Percentiles rank a stretch among this genome's conserved stretches.
Conservation (phyloP, 2,329 filamentous ascomycete genomes). For the Hirsutella rhossiliensis region DNA sequence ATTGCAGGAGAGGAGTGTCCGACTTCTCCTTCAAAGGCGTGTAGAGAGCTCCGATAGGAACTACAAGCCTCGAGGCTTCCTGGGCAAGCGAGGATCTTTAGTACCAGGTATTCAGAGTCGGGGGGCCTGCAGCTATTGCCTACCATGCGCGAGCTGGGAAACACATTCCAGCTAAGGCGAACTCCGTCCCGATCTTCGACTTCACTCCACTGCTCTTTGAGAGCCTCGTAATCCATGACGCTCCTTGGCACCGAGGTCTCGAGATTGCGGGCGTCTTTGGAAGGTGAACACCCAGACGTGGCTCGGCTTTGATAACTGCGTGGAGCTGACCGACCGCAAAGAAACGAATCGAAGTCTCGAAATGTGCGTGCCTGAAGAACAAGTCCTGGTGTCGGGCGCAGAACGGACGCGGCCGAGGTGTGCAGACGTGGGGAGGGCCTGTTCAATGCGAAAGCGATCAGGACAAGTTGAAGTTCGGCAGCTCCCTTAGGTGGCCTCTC, state of each 20-base stretch:
- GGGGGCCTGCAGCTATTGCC: slow-evolving; percentile 14
- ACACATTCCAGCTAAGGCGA: slow-evolving; percentile 96
- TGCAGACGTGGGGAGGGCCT: neutral
- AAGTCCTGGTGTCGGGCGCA: too few relatives aligned
- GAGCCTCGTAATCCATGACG: slow-evolving; percentile 80
- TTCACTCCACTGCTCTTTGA: slow-evolving; percentile 95
- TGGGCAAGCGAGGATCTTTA: slow-evolving; percentile 19
- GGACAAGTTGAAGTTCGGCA: neutral
- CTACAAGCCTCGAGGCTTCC: slow-evolving; percentile 90
- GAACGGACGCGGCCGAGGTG: too few relatives aligned
- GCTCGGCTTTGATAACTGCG: too few relatives aligned
- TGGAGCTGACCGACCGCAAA: too few relatives aligned
- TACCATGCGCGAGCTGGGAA: slow-evolving; percentile 95
- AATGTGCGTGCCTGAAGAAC: too few relatives aligned
- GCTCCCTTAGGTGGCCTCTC: too few relatives aligned
- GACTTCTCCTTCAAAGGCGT: slow-evolving; percentile 93
- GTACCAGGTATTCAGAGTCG: neutral
- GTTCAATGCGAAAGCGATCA: neutral
- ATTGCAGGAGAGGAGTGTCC: slow-evolving; percentile 78
- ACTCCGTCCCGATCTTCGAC: slow-evolving; percentile 94
- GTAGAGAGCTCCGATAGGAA: slow-evolving; percentile 91
- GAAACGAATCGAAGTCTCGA: too few relatives aligned
- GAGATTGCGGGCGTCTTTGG: neutral
- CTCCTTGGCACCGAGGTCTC: neutral
- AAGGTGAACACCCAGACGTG: neutral